phyloP scores from a whole-genome alignment of 345 rosid genomes.

The Aquilaria malaccensis region DNA sequence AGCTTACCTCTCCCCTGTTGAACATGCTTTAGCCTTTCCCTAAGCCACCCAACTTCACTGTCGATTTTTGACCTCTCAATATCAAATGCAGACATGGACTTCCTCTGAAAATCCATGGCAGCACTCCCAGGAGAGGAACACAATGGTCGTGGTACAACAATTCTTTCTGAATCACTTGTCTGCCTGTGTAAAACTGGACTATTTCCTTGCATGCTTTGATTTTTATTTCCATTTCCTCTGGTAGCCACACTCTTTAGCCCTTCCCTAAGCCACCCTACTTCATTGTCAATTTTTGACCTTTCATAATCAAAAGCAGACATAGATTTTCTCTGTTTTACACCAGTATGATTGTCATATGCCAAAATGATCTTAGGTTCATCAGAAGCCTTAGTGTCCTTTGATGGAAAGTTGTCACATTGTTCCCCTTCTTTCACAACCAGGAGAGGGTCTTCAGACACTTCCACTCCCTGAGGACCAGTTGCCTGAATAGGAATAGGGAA shows the following conservation, averaged over 20 bases:
- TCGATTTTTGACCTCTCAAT: constrained; percentile 60
- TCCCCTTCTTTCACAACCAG: constrained; percentile 17
- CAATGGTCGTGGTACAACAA: constrained; percentile 22
- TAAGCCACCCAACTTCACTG: constrained; percentile 55
- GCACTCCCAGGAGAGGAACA: constrained; percentile 22
- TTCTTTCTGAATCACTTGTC: constrained; percentile 37
- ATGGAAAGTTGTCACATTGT: constrained; percentile 19
- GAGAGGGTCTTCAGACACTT: constrained; percentile 14
- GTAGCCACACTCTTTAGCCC: constrained; percentile 43
- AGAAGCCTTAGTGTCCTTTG: constrained; percentile 13
- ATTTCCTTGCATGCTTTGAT: too few relatives aligned
- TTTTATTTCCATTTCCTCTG: constrained; percentile 52
- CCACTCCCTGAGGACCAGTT: constrained; percentile 10
- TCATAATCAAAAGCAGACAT: constrained; percentile 6
- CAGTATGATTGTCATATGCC: constrained; percentile 12
- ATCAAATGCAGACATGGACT: constrained; percentile 74
- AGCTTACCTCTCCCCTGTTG: constrained; percentile 58
- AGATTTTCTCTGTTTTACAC: constrained; percentile 18
- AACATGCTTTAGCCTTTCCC: constrained; percentile 52
- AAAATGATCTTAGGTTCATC: constrained; percentile 11
- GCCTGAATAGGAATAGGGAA: constrained; percentile 6
- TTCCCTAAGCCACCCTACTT: constrained; percentile 60
- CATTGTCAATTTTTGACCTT: constrained; percentile 55
- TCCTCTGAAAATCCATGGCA: constrained; percentile 36
- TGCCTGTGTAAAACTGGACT: constrained; percentile 16